Conservation (phyloP, 805 yeast species). For the Suhomyces sp. region DNA sequence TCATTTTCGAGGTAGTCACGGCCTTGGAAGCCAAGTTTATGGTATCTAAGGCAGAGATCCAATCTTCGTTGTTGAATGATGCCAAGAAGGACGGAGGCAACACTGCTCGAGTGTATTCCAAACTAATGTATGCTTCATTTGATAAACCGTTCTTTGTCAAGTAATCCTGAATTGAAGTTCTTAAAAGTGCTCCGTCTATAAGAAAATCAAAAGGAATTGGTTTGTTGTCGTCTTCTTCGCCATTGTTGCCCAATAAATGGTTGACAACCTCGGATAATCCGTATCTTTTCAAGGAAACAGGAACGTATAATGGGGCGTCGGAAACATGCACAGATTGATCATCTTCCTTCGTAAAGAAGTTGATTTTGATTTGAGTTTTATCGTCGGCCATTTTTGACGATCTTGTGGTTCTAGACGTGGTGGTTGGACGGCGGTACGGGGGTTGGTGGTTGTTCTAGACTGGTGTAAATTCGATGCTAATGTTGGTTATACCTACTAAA, state of each 20-base stretch:
- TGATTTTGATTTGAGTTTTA: constrained; percentile 73
- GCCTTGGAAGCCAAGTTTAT: constrained; percentile 33
- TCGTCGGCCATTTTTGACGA: constrained; percentile 23
- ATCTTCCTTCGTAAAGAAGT: constrained; percentile 82
- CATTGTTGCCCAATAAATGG: constrained; percentile 60
- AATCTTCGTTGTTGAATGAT: constrained; percentile 88
- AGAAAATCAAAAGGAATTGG: constrained; percentile 92
- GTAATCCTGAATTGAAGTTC: constrained; percentile 78
- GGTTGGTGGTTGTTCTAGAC: no score
- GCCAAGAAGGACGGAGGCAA: constrained; percentile 93
- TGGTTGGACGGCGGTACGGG: no score
- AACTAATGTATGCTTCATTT: constrained; percentile 69
- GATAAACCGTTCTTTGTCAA: constrained; percentile 75
- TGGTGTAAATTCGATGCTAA: no score
- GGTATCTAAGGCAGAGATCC: constrained; percentile 80
- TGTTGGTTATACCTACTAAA: no score
- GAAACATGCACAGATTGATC: constrained; percentile 66
- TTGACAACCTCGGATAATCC: constrained; percentile 95
- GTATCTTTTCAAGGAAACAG: constrained; percentile 79
- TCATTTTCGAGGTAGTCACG: constrained; percentile 21
- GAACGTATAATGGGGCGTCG: constrained; percentile 85
- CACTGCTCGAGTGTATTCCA: constrained; percentile 90
- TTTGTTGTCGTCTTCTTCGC: constrained; percentile 40
- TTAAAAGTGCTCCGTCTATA: constrained; percentile 77
- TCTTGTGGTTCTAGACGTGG: no score